Percentiles rank a stretch among this genome's conserved stretches.
Evolutionary conservation across 768 basidiomycete species (phyloP).

Genomic region (Peribolospora kevripleyi): DNA sequence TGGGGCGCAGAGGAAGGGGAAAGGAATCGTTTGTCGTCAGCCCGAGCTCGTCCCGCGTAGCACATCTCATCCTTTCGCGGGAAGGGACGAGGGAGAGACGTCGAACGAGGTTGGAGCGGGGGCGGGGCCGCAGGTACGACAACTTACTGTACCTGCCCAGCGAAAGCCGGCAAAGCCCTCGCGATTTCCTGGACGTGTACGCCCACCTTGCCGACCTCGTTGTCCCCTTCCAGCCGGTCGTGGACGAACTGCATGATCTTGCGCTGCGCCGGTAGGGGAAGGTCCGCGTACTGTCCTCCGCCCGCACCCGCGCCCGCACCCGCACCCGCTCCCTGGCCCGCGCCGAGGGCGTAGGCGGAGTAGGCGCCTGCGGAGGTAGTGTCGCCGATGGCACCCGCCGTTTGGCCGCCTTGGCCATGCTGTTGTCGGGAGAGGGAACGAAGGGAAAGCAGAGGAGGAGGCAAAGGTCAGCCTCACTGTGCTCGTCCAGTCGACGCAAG

Average conservation of each 20-base stretch:
- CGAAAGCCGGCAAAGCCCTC: conserved; percentile 34
- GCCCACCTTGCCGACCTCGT: conserved; percentile 33
- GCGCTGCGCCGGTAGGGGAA: conserved; percentile 33
- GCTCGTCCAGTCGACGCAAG: not conserved
- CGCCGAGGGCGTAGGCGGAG: conserved; percentile 6
- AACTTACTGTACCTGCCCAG: conserved; percentile 38
- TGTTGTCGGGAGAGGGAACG: not conserved
- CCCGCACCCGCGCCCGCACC: conserved; percentile 22
- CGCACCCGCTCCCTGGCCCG: conserved; percentile 15
- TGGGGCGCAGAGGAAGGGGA: not conserved
- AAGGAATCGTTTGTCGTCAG: not conserved
- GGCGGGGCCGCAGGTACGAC: conserved; percentile 12
- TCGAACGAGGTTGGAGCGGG: not conserved
- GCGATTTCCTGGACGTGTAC: conserved; percentile 50
- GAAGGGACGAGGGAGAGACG: too few relatives aligned
- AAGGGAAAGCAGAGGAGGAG: not conserved
- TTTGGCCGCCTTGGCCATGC: not conserved
- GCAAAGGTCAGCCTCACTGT: conserved; percentile 1
- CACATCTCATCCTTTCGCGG: too few relatives aligned
- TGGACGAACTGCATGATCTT: conserved; percentile 43
- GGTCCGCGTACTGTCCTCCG: conserved; percentile 26
- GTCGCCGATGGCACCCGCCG: not conserved
- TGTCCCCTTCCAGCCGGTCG: conserved; percentile 3
- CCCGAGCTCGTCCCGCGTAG: too few relatives aligned
- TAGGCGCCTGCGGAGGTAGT: conserved; percentile 7